Base-by-base conservation (phyloP, 2,329 filamentous ascomycete genomes). In the Dactylellina parvicollis region DNA sequence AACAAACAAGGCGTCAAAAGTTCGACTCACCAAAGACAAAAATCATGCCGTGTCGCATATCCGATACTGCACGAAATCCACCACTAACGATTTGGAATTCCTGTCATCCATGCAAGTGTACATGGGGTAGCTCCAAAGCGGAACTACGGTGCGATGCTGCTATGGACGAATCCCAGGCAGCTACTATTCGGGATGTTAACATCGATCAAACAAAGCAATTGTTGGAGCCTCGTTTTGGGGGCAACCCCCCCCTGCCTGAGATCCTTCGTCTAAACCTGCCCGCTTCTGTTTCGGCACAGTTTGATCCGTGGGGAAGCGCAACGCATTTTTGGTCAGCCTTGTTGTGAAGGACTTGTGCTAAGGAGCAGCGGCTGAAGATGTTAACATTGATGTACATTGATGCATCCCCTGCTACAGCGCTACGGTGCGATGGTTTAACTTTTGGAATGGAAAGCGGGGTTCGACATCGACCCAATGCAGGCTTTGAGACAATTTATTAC, bases 221-320 rank as follows among this genome's bases (percentile, higher is more conserved):
- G 32, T 66, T 28, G 52, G 42, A 67, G 62, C 62, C 62, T 67
- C 60, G 62, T n/a, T n/a, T 18, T 36, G 18, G 22, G n/a, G 2
- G 16, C 28, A 32, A 34, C 9, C 32, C 34, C 34, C 34, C 49
- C 49, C 16, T 54, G 30, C 49, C 22, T 16, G 18, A 14, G 44
- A 59, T 59, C 52, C 62, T 59, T 52, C 62, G 62, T 57, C 16
- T 50, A 67, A 67, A 67, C 62, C 16, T 67, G 46, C 62, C 62
- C 36, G 22, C 20, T 36, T 34, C 9, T 14, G 10, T 22, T 4
- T 49, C n/a, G n/a, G 12, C 1, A n/a, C 1, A 8, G 44, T 50
- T 30, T 24, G 32, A 30, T 14, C 1, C 44, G 38, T 55, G 8
- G 30, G 30, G 5, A 49, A n/a, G 7, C 22, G 2, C 52, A 67